phyloP scores from a whole-genome alignment of 169 alveolate species.

The Cryptosporidium viatorum region DNA sequence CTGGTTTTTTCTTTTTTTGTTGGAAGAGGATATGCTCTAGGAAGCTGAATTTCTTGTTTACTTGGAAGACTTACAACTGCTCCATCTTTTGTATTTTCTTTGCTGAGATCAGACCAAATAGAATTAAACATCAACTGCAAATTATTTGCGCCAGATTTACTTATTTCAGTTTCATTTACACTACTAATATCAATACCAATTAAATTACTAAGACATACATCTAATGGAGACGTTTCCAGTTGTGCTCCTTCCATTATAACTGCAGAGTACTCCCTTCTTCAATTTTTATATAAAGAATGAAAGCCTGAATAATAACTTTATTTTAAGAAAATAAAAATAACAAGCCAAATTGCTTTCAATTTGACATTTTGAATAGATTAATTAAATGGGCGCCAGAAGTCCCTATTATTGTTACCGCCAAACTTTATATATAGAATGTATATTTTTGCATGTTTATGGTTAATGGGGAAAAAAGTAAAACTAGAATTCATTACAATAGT shows the following conservation, averaged over 20 bases:
- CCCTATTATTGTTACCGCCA: background rate
- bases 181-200: conserved; percentile 32
- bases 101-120: conserved; percentile 23
- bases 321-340: background rate
- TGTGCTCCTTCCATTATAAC: conserved; percentile 4
- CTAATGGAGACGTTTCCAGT: conserved; percentile 25
- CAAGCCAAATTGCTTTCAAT: background rate
- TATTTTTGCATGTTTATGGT: background rate
- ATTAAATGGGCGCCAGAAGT: background rate
- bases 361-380: conserved; percentile 11
- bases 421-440: no score
- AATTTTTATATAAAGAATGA: background rate
- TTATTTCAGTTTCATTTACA: conserved; percentile 27
- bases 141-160: conserved; percentile 44
- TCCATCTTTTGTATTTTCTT: conserved; percentile 68
- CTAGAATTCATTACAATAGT: no score
- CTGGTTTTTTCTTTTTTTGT: conserved; percentile 78
- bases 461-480: no score
- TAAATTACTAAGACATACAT: conserved; percentile 57
- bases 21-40: conserved; percentile 71
- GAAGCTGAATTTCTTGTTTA: conserved; percentile 46
- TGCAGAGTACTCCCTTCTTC: background rate
- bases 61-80: conserved; percentile 33
- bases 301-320: background rate
- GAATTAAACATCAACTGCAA: conserved; percentile 29